Percentiles rank a stretch among this genome's conserved stretches.
Conservation (phyloP, 768 basidiomycete species). For the Leucocoprinus leucothites region DNA sequence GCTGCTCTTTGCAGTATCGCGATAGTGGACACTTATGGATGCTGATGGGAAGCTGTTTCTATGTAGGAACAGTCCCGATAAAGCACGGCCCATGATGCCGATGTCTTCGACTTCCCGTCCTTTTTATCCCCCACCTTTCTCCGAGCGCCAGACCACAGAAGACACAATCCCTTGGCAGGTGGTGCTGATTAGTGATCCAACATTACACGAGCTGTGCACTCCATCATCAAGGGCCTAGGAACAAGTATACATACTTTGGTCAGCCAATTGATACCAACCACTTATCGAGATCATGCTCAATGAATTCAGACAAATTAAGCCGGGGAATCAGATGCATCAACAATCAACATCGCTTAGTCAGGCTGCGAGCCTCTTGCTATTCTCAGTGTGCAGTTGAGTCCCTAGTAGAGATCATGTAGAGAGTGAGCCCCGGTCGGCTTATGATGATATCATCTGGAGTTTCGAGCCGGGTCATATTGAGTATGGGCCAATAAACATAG, state of each 20-base stretch:
- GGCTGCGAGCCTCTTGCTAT: no score
- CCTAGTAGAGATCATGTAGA: neutral
- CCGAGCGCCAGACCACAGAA: neutral
- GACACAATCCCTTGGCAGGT: neutral
- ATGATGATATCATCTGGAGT: constrained; percentile 3
- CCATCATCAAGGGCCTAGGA: constrained; percentile 1
- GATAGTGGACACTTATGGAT: no score
- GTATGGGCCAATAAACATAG: neutral
- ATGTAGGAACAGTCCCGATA: neutral
- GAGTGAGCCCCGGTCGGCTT: neutral
- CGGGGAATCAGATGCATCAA: neutral
- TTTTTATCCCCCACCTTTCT: neutral
- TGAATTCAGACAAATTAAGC: neutral
- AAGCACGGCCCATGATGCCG: no score
- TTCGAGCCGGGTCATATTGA: neutral
- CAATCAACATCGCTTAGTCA: no score
- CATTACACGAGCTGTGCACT: constrained; percentile 11
- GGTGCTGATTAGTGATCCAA: constrained; percentile 10
- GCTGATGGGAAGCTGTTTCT: no score
- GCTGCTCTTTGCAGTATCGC: no score
- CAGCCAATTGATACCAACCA: no score
- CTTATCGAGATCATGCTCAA: no score
- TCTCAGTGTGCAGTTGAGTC: no score
- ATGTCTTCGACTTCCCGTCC: neutral
- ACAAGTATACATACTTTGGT: neutral